Evolutionary conservation across 1,284 basidiomycete genomes (phyloP), one percentile per base, ranked within the genome.

Genomic region (Ganoderma sinense): DNA sequence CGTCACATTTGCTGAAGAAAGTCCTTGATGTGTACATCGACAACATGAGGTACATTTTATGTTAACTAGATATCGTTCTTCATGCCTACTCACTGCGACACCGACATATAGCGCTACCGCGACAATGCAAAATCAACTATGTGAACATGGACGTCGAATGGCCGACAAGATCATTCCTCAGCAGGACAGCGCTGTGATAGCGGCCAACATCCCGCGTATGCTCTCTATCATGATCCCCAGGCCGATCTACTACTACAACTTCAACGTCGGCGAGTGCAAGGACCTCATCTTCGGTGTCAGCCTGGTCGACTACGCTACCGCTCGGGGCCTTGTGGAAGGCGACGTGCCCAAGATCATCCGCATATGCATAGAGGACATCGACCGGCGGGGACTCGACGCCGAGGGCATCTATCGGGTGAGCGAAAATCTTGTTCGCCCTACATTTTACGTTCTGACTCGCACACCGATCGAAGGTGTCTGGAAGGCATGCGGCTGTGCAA

Each of bases 271-370:
- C 29, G 91, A 93, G 78, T 99, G 96, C 77, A 88, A 88, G 65
- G 94, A 95, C 77, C 84, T 99, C 43, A 94, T 99, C 61, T 99
- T 99, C 79, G 97, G 97, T 31, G 92, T 98, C 72, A 92, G 90
- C 72, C 83, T 99, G 66, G 91, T 93, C 65, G 97, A 99, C 80
- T 99, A 99, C 79, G 95, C 97, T 14, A 96, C 93, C 40, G 89
- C 94, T 5, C 90, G 95, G 71, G 88, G 89, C 62, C 81, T 94
- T n/a, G 86, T 85, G 48, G 92, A 94, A 55, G 88, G 89, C 13
- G 89, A 95, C 39, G 86, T 94, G 2, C 97, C 97, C 0, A 92
- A 92, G 78, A 93, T 99, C 68, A 86, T 99, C 13, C 87, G 87
- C 69, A 90, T 97, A 73, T 97, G 95, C 80, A 91, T 98, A 69